Conservation (phyloP, 495 filamentous ascomycete genomes). For the Thermothielavioides terrestris region DNA sequence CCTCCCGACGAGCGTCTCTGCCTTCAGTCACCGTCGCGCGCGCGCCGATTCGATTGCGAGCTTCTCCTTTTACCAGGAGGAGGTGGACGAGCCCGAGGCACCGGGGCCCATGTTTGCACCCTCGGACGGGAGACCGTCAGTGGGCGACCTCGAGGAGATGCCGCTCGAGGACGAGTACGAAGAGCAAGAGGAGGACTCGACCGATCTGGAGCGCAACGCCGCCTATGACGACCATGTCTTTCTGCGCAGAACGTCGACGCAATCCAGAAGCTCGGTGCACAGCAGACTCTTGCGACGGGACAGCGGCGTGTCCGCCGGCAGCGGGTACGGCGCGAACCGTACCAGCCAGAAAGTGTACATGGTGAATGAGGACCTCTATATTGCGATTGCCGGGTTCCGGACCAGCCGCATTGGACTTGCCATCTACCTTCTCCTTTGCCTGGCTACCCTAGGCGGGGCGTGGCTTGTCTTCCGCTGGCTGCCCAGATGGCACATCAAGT, state of each 20-base stretch:
- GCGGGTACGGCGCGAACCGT: slow-evolving; percentile 50
- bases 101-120: neutral
- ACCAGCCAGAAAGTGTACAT: slow-evolving; percentile 87
- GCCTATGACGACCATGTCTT: slow-evolving; percentile 32
- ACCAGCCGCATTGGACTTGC: slow-evolving; percentile 60
- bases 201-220: slow-evolving; percentile 33
- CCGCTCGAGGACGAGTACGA: slow-evolving; percentile 34
- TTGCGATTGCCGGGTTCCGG: slow-evolving; percentile 83
- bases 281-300: slow-evolving; percentile 60
- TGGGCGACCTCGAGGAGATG: slow-evolving; percentile 31
- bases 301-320: slow-evolving; percentile 52
- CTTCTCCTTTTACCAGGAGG: slow-evolving; percentile 78
- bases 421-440: slow-evolving; percentile 59
- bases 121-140: neutral
- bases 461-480: slow-evolving; percentile 87
- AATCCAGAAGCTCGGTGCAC: slow-evolving; percentile 53
- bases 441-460: slow-evolving; percentile 62
- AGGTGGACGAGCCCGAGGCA: slow-evolving; percentile 38
- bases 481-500: slow-evolving; percentile 70
- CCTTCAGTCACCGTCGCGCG: slow-evolving; percentile 73
- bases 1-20: slow-evolving; percentile 79
- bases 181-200: slow-evolving; percentile 31
- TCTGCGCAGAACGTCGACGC: slow-evolving; percentile 34
- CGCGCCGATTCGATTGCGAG: slow-evolving; percentile 78
- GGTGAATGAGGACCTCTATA: slow-evolving; percentile 82